Conservation (phyloP, 2,329 filamentous ascomycete species). For the Paecilomyces sp. region DNA sequence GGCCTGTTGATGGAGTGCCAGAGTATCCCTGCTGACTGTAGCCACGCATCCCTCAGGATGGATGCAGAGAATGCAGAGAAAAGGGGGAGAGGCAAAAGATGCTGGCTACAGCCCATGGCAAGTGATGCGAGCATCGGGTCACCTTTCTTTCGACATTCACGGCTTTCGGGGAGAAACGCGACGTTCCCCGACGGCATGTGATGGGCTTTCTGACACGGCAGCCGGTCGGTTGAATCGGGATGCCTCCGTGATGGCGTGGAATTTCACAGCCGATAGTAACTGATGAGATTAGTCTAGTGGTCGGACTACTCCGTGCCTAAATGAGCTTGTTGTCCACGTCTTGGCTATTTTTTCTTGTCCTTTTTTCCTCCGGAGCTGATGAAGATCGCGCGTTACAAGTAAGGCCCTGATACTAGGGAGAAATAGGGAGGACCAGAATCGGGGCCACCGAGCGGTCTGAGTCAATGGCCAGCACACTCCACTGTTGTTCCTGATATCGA, state of each 20-base stretch:
- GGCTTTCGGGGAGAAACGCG: not conserved
- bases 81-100: not conserved
- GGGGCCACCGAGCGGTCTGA: not conserved
- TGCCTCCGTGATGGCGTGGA: not conserved
- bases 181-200: not conserved
- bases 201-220: not conserved
- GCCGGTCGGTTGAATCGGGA: not conserved
- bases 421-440: not conserved
- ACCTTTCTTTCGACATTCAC: not conserved
- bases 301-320: not conserved
- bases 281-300: too few relatives aligned
- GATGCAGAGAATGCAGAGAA: not conserved
- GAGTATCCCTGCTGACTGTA: not conserved
- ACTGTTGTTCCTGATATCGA: not conserved
- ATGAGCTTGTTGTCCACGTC: not conserved
- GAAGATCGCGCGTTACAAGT: not conserved
- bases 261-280: not conserved
- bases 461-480: not conserved
- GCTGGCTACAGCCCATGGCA: not conserved
- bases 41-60: not conserved
- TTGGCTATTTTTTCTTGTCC: not conserved
- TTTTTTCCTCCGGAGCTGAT: not conserved
- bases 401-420: not conserved
- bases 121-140: not conserved
- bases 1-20: not conserved